Evolutionary conservation across 1,284 basidiomycete species (phyloP), one percentile per base, ranked within the genome.

Genomic region (Malassezia caprae): DNA sequence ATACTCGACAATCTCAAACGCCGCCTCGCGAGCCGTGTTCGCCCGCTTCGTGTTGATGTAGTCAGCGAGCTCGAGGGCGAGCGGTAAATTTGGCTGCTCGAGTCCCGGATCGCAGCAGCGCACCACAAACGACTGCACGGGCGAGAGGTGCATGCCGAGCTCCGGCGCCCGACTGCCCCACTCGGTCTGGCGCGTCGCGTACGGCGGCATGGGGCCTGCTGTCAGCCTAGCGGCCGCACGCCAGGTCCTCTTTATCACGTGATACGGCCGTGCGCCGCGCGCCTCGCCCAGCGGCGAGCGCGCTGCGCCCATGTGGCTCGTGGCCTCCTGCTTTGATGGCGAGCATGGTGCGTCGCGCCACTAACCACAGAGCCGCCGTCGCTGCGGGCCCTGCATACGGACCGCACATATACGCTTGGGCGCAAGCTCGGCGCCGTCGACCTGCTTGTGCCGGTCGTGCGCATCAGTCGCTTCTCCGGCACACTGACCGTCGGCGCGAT

Each of bases 21-120:
- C 85, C 2, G 88, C 88, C 68, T 94, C 90, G 56, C 90, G 83
- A 3, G 90, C 87, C 87, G 82, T 90, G 78, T 99, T 98, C 0
- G 90, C 91, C 77, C 96, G 96, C 79, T 96, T 96, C 63, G 80
- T 79, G 76, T 93, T 94, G 77, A 99, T 84, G 68, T 86, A 83
- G 64, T 93, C 90, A 27, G 90, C 89, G 42, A 98, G 84, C 76
- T 96, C 90, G 62, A 98, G 81, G 76, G 96, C 89, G 42, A 87
- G 79, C 0, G 88, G 85, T 77, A 93, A 87, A 76, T 96, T 94
- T 17, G 90, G 88, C 73, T 90, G 87, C 58, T 82, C 82, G 12
- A 89, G 79, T 21, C 84, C 82, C 1, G 91, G 87, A 66, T 93
- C 88, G 76, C 90, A 94, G 13, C 90, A 88, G 51, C 88, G 83